Base-by-base conservation (phyloP, 495 filamentous ascomycete species). In the Podospora bellae-mahoneyi region DNA sequence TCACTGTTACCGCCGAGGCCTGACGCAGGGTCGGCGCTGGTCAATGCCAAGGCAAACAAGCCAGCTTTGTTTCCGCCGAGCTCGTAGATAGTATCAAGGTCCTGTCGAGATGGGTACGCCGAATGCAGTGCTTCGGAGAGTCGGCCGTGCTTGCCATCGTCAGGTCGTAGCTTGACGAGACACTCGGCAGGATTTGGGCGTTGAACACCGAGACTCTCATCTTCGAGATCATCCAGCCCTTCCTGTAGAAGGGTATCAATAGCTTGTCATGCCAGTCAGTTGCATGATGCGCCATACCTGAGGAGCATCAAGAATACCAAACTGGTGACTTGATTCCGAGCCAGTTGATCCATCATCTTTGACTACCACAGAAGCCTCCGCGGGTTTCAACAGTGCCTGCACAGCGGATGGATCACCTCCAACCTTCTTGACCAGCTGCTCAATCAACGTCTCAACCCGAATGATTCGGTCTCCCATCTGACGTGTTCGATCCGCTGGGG, bases 381-480 rank as follows among this genome's bases (percentile, higher is more conserved):
- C 55, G 44, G 26, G 16, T 55, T 44, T 68, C 62, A 57, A 55
- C 54, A 20, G 13, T 48, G 2, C n/a, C 28, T 6, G 32, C 9
- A 16, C 15, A 48, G 39, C 39, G 2, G 39, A 48, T 15, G n/a
- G 5, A 58, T 67, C 39, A 62, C 10, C 20, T 28, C 60, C 58
- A 9, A 60, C 26, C 0, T 64, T 66, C 19, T 68, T 69, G 30
- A 75, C 70, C 32, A 77, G 66, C 32, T 77, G 68, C 60, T 75
- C 69, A 19, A 79, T 70, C 16, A 79, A 65, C 34, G 70, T 64
- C 63, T 77, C 77, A 18, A 76, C 66, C 3, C 72, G 73, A 39
- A 65, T 69, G 16, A 77, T 65, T 53, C 76, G 65, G 54, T 77
- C 74, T 20, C 55, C 55, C 55, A 58, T 58, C 23, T 58, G 55